Evolutionary conservation across 2,329 filamentous ascomycete species (phyloP), one percentile per base, ranked within the genome.

Genomic region (Cladophialophora exuberans): DNA sequence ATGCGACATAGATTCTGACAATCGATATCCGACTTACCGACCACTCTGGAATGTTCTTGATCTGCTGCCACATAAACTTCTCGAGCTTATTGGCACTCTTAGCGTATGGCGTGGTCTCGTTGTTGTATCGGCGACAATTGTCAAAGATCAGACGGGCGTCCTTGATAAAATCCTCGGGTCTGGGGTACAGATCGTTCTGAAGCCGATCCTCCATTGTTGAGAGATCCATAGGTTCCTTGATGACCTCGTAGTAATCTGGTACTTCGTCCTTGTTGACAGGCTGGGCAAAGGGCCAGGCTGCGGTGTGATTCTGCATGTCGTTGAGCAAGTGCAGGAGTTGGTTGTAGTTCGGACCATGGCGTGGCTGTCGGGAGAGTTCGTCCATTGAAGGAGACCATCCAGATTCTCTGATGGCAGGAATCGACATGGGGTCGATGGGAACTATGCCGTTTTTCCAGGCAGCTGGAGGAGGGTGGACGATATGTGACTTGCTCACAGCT

Each of bases 301-400:
- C 87, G 64, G 86, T 86, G 74, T 96, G 91, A 70, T 97, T 97
- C 70, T 97, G 92, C 72, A 97, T 84, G 68, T 96, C 90, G 72
- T 95, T 96, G 62, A 99, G 86, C 5, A 99, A 83, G 70, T 94
- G 90, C 10, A 96, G 82, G 2, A 99, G 85, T 64, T 95, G 88
- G 70, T 94, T 96, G 78, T 96, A 97, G 70, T 97, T 96, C 41
- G 94, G 94, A 0, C 94, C 94, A 69, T 97, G 93, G 30, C 94
- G 90, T 23, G 94, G 93, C 70, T 96, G 91, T 30, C 94, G 89
- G 1, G 94, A 91, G 18, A 99, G 81, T 70, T 96, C 91, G 74
- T 99, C 94, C 94, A 99, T 99, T 68, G 96, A 93, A 1, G 90
- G 89, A 0, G 90, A 95, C 94, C 94, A 99, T 59, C 94, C 93